Percentiles rank a stretch among this genome's conserved stretches.
phyloP scores from a whole-genome alignment of 768 basidiomycete species.

The Leccinellum rugosiceps region DNA sequence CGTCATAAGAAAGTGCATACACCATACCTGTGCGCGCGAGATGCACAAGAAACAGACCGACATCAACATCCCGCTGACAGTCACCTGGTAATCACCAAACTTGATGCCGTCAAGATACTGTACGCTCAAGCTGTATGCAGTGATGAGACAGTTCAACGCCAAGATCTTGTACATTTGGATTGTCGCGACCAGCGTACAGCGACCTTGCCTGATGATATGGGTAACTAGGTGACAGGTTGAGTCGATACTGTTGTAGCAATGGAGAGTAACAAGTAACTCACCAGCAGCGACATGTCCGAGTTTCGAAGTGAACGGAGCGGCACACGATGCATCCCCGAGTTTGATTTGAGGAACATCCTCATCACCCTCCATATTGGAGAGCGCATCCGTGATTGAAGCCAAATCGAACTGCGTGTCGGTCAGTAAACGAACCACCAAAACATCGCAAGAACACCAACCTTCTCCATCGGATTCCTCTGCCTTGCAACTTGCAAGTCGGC shows the following conservation, averaged over 20 bases:
- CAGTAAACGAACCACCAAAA: neutral
- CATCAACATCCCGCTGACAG: conserved; percentile 91
- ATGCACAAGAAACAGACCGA: conserved; percentile 98
- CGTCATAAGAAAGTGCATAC: neutral
- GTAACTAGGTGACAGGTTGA: conserved; percentile 55
- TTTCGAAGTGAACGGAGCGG: conserved; percentile 98
- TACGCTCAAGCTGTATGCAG: conserved; percentile 96
- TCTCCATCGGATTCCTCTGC: conserved; percentile 86
- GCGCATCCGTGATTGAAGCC: conserved; percentile 71
- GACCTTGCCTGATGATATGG: conserved; percentile 96
- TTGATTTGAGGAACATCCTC: conserved; percentile 97
- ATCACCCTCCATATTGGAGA: conserved; percentile 93
- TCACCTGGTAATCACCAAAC: conserved; percentile 98
- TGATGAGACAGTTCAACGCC: conserved; percentile 95
- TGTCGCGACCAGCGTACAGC: conserved; percentile 97
- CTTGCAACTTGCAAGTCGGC: conserved; percentile 62
- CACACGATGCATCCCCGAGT: conserved; percentile 98
- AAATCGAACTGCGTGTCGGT: conserved; percentile 63
- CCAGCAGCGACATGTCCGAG: conserved; percentile 95
- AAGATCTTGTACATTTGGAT: conserved; percentile 99
- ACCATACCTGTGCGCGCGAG: conserved; percentile 86
- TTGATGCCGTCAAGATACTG: conserved; percentile 99
- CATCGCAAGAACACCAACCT: conserved; percentile 45
- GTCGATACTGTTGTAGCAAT: neutral
- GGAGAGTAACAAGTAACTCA: conserved; percentile 40